A percentile compares a stretch with the other conserved stretches of the same genome.
Conservation (phyloP, 768 basidiomycete species). For the Termitomyces sp. region DNA sequence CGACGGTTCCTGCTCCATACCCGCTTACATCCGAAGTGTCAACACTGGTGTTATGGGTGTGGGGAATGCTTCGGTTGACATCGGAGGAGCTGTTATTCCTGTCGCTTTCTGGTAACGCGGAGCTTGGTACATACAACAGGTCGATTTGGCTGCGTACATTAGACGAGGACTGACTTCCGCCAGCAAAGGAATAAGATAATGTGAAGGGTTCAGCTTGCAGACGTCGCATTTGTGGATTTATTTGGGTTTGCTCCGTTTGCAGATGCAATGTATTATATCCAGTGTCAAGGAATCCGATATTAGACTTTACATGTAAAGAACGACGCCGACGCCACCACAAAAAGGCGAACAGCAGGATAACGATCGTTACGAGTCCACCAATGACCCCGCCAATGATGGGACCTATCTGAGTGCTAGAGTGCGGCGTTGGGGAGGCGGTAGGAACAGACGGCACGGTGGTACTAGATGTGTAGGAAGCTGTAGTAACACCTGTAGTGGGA, state of each 20-base stretch:
- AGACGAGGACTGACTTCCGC: not conserved
- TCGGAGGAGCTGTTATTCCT: not conserved
- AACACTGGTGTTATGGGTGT: not conserved
- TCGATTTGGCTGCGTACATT: not conserved
- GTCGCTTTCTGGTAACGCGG: not conserved
- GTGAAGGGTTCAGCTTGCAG: not conserved
- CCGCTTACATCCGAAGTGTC: not conserved
- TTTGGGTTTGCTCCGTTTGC: not conserved
- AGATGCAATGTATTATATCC: not conserved
- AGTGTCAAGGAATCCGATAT: not conserved
- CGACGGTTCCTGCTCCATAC: not conserved
- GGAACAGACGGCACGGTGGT: not conserved
- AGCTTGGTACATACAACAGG: not conserved
- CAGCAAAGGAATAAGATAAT: not conserved
- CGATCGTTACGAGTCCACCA: not conserved
- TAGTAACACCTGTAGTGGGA: not conserved
- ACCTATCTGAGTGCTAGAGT: not conserved
- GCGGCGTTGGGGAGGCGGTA: not conserved
- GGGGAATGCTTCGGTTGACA: not conserved
- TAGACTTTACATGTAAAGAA: not conserved
- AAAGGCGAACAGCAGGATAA: not conserved
- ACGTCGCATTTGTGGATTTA: not conserved
- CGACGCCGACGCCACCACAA: not conserved
- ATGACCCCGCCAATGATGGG: constrained; percentile 8
- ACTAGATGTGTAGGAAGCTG: not conserved